Evolutionary conservation across 1,284 basidiomycete species (phyloP), one percentile per base, ranked within the genome.

Genomic region (Malassezia sp.): DNA sequence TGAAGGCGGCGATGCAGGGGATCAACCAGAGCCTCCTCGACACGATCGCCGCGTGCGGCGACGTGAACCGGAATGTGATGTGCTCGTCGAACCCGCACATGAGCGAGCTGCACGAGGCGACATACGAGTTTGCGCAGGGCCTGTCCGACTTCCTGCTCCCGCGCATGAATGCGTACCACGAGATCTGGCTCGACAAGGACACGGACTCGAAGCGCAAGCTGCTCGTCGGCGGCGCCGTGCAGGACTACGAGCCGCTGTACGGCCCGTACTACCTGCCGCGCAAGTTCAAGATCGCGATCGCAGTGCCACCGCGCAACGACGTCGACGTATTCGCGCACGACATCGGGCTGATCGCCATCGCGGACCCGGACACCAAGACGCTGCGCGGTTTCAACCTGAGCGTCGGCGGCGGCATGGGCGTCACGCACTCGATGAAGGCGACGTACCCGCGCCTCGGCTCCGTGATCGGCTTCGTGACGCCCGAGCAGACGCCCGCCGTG

Each of bases 401-500:
- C 5, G 60, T 73, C 14, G 72, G 91, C 60, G 91, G 91, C 67
- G 93, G 91, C 49, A 99, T 99, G 91, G 91, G 91, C 73, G 91
- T 97, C 36, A 96, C 91, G 0, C 90, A 97, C 70, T 88, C 85
- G 42, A 93, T 88, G 78, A 97, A 96, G 77, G 90, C 91, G 76
- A 99, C 91, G 0, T 97, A 97, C 72, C 93, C 93, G 35, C 82
- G 93, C 53, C 73, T 84, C 32, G 89, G 80, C 38, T 82, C 82
- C 62, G 75, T 95, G 22, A 79, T 99, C 56, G 93, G 91, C 44
- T 99, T 95, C 76, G 87, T 88, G 62, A 85, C 82, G 1, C 76
- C 81, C 12, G 87, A 91, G 54, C 83, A 97, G 70, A 88, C 84
- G 40, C 78, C 79, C 62, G 76, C 81, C 49, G 83, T 90, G 7